Base-by-base conservation (phyloP, 495 filamentous ascomycete species). In the Cercophora scortea region DNA sequence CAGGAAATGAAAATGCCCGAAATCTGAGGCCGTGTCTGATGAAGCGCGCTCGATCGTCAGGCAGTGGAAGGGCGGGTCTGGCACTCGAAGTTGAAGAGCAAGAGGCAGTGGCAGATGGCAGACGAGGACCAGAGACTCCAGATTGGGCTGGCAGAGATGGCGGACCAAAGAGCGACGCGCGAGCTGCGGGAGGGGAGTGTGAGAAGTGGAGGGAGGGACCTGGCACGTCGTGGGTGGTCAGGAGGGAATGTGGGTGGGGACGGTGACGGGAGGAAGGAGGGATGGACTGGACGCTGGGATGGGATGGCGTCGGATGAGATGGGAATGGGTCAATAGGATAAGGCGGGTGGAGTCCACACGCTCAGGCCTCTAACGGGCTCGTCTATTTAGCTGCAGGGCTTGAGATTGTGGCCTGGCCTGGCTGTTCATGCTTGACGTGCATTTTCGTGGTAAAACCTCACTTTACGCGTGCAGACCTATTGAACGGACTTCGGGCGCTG, bases 361-460 rank as follows among this genome's bases (percentile, higher is more conserved):
- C 57, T 58, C 54, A 57, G 61, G 56, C 59, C 55, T 64, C 65
- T 62, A 59, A 66, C 61, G 46, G 51, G 50, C 52, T 64, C 47
- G 52, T 49, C 52, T 48, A 25, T 33, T 32, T 42, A 49, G 60
- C 50, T 52, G 56, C 56, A 54, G 53, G 5, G 51, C 46, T 54
- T 10, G 52, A 58, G 39, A 55, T 61, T 59, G 55, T 50, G 50
- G 52, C 25, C 25, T 25, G 25, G 25, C 25, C 25, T 25, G 25
- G 2, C 25, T 25, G 25, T 25, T 25, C 25, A 25, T 55, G 54
- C 57, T 58, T 54, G 57, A 62, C 61, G 57, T 66, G 61, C 57
- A 47, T 59, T 61, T 62, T 62, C 61, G 64, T 61, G 65, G 58
- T 65, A 65, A 65, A 67, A 67, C 62, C 36, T 25, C 25, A 2